Base-by-base conservation (phyloP, 2,329 filamentous ascomycete species). In the Byssothecium circinans region DNA sequence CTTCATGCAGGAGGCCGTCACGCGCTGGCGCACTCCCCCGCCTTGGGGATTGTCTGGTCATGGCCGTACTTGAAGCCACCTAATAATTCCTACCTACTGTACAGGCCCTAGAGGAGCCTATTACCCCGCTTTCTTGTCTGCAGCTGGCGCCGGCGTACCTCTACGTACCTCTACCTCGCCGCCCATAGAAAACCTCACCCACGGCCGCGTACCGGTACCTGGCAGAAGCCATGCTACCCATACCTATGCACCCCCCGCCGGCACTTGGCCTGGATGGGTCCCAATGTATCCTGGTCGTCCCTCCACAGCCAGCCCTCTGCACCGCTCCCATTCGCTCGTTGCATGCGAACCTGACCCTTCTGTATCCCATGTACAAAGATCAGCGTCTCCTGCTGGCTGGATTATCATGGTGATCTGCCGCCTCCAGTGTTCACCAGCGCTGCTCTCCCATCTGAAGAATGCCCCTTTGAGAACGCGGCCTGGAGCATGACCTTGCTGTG, bases 361-460 rank as follows among this genome's bases (percentile, higher is more conserved):
- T 69, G 66, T 68, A 67, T 67, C 50, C 64, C 64, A 63, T 65
- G 67, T 71, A 70, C 66, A 65, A 62, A 36, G 68, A 70, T 70
- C 67, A 65, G 61, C 67, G 56, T 62, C 61, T 53, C 63, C 63
- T 62, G 61, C 65, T 57, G 66, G 59, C 61, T 62, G 66, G 61
- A 59, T 65, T 67, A 68, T 64, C 67, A 69, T 70, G 49, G 65
- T 68, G 61, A 67, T 70, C 60, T 62, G 65, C 64, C 59, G 59
- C 62, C 56, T 64, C 56, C n/a, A n/a, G n/a, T n/a, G n/a, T n/a
- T n/a, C 58, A 57, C 52, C 49, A 44, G 63, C 60, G 50, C 53
- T 55, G 53, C 60, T 60, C 56, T 63, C 57, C 58, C 54, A 53
- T 62, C 55, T 68, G 61, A 62, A 50, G 61, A 62, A 50, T 53